These are phyloP conservation scores for Neoscytalidium dimidiatum DNA, from an alignment of 2,329 filamentous ascomycete species.

Conservation along the genomic window DNA sequence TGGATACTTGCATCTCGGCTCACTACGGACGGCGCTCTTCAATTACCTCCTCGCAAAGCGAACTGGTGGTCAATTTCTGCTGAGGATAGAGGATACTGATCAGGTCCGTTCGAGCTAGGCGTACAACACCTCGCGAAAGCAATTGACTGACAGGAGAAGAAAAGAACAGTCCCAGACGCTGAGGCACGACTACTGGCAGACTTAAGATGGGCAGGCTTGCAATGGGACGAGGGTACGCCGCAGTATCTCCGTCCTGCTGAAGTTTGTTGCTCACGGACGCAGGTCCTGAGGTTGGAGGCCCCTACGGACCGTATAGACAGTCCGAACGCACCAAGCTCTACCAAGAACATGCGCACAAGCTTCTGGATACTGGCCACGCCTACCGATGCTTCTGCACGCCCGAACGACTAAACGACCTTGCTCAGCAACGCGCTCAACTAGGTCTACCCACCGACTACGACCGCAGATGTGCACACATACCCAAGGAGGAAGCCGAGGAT, in stretches of 20 bases:
- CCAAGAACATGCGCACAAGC: conserved; percentile 64
- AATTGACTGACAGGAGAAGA: conserved; percentile 55
- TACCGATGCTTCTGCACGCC: conserved; percentile 92
- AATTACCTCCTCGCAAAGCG: conserved; percentile 89
- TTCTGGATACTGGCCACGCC: conserved; percentile 72
- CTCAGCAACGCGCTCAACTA: conserved; percentile 61
- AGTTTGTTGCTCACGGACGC: conserved; percentile 11
- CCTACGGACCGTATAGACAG: conserved; percentile 83
- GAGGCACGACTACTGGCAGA: conserved; percentile 78
- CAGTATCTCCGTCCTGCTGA: neutral
- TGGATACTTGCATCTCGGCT: conserved; percentile 89
- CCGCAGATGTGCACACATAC: conserved; percentile 70
- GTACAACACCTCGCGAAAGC: neutral
- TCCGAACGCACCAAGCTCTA: conserved; percentile 80
- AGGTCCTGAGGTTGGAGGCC: conserved; percentile 80
- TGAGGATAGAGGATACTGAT: conserved; percentile 95
- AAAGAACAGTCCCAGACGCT: conserved; percentile 77
- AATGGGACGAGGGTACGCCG: conserved; percentile 83
- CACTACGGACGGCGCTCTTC: conserved; percentile 88
- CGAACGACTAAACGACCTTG: conserved; percentile 68
- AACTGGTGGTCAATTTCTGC: conserved; percentile 84
- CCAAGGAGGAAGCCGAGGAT: conserved; percentile 67
- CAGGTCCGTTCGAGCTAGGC: conserved; percentile 55
- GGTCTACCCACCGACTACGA: conserved; percentile 66
- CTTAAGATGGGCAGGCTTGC: conserved; percentile 81